Conservation (phyloP, 768 basidiomycete genomes). For the Suillus weaverae region DNA sequence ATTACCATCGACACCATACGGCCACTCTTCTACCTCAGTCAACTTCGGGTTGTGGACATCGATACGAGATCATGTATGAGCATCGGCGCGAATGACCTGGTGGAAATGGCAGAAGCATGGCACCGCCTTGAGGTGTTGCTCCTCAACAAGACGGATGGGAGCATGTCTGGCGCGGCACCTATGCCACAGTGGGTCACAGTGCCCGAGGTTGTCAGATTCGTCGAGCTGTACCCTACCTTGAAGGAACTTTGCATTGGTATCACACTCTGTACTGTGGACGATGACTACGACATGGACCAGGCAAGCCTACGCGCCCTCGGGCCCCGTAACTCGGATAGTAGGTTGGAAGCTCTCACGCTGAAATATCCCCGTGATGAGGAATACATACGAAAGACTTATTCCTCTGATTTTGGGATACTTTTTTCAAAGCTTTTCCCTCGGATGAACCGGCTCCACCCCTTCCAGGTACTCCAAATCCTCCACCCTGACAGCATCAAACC, state of each 20-base stretch:
- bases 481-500: background rate
- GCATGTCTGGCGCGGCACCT: background rate
- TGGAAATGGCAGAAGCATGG: slow-evolving; percentile 45
- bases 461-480: background rate
- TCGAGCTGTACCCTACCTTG: background rate
- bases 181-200: background rate
- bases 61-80: slow-evolving; percentile 28
- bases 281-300: background rate
- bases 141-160: slow-evolving; percentile 31
- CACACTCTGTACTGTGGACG: background rate
- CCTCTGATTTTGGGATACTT: background rate
- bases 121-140: slow-evolving; percentile 43
- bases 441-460: background rate
- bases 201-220: background rate
- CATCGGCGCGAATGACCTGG: slow-evolving; percentile 42
- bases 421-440: background rate
- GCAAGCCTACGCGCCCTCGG: background rate
- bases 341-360: background rate
- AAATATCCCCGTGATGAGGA: background rate
- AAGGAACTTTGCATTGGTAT: background rate
- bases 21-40: slow-evolving; percentile 33
- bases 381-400: background rate
- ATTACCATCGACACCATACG: slow-evolving; percentile 28
- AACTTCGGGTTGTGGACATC: slow-evolving; percentile 34
- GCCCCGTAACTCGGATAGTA: background rate